phyloP scores from a whole-genome alignment of 371 early-diverging fungal species.

The Lichtheimia ramosa region DNA sequence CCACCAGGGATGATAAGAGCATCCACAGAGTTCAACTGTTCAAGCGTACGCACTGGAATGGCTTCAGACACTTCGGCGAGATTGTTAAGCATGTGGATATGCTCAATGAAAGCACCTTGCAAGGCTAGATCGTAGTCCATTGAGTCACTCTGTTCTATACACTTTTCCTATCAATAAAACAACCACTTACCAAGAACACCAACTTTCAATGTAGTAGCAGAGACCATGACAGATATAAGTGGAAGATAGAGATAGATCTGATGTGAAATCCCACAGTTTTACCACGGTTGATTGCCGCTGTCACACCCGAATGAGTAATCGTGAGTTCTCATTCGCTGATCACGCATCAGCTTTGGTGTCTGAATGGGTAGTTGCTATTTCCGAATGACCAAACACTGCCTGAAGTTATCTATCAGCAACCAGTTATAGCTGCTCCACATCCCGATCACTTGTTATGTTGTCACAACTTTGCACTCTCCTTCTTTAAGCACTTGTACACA shows the following conservation, averaged over 20 bases:
- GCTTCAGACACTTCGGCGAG: slow-evolving; percentile 61
- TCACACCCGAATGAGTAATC: too few species aligned
- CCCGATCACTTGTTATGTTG: too few species aligned
- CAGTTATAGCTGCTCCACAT: not conserved
- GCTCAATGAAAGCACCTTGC: slow-evolving; percentile 93
- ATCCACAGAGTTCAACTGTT: slow-evolving; percentile 71
- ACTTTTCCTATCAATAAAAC: not conserved
- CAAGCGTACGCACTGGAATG: slow-evolving; percentile 69
- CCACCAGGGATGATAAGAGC: slow-evolving; percentile 95
- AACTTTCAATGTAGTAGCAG: slow-evolving; percentile 21
- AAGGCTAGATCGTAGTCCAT: slow-evolving; percentile 58
- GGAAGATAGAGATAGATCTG: too few species aligned
- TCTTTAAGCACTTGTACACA: too few species aligned
- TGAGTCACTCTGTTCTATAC: not conserved
- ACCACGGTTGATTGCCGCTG: too few species aligned
- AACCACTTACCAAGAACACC: slow-evolving; percentile 37
- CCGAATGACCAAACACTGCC: not conserved
- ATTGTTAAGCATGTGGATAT: slow-evolving; percentile 75
- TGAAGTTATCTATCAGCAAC: not conserved
- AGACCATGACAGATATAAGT: too few species aligned
- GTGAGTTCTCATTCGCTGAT: too few species aligned
- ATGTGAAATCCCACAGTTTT: too few species aligned
- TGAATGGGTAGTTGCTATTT: not conserved
- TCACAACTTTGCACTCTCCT: too few species aligned
- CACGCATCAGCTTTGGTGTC: too few species aligned